Evolutionary conservation across 257 asterid species (phyloP).

Genomic region (Striga asiatica): DNA sequence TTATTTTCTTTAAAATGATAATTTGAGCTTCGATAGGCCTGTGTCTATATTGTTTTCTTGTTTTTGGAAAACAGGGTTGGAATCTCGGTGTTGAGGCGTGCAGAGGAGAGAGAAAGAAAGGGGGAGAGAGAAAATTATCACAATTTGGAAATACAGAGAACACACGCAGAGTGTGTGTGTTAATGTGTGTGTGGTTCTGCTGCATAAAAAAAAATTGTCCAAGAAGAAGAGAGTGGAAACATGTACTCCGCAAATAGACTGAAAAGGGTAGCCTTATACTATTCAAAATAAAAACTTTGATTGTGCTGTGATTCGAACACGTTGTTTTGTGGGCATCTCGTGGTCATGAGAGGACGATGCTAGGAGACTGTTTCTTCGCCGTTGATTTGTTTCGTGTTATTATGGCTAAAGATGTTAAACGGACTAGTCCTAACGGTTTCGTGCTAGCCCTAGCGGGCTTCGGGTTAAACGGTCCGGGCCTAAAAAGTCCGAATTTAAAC

Average conservation of each 20-base stretch:
- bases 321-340: not conserved
- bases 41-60: constrained; percentile 14
- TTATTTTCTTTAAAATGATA: constrained; percentile 3
- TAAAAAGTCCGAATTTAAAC: too few species aligned
- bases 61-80: constrained; percentile 13
- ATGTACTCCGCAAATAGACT: not conserved
- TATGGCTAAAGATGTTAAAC: too few species aligned
- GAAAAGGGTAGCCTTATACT: constrained; percentile 11
- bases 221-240: constrained; percentile 26
- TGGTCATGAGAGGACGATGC: not conserved
- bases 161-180: constrained; percentile 11
- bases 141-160: not conserved
- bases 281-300: constrained; percentile 4
- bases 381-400: constrained; percentile 6
- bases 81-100: constrained; percentile 24
- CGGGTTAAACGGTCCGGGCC: too few species aligned
- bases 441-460: too few species aligned
- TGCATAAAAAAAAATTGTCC: constrained; percentile 8
- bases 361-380: constrained; percentile 9
- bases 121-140: constrained; percentile 5
- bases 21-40: not conserved
- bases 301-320: constrained; percentile 7
- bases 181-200: not conserved
- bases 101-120: constrained; percentile 9
- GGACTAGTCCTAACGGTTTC: too few species aligned